Base-by-base conservation (phyloP, 305 asterid species). In the Fraxinus nigra region DNA sequence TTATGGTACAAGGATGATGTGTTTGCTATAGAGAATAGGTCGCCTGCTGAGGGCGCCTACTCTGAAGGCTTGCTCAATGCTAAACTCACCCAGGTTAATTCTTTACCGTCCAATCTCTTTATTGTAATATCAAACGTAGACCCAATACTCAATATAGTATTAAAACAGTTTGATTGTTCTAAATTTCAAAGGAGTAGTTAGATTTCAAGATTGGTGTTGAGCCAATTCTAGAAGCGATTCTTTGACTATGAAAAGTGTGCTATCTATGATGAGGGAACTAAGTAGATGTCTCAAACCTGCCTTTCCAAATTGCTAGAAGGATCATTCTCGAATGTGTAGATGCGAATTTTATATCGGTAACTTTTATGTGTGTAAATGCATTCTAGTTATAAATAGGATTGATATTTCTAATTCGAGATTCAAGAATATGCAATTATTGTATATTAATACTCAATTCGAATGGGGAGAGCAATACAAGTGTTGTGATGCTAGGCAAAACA, bases 11-110 rank as follows among this genome's bases (percentile, higher is more conserved):
- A 95, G 81, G 88, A 93, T 82, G 90, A 82, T 1, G 89, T 95
- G 20, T 87, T 87, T 85, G 98, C 99, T 3, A 92, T 95, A 38
- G 98, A 95, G 85, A 95, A 95, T 73, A 92, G 93, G 89, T 95
- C 99, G 11, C 99, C 99, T 28, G 99, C 98, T 76, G 98, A 95
- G 86, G 99, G 99, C 34, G 98, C 99, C 61, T 95, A 94, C 70
- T 88, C 92, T 74, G 98, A 95, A 85, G 98, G 98, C 78, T 90
- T 95, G 89, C 86, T 92, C 84, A 95, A 94, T 87, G 98, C 98
- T 48, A 95, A 93, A 91, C 95, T 95, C 83, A 95, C 98, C 78
- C 95, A 95, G 98, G 98, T 95, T 40, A 10, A 2, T 33, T 26
- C 30, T 40, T 24, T 32, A 30, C 51, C 11, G 32, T 26, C 33